Evolutionary conservation across 257 asterid genomes (phyloP).

Genomic region (Craterostigma plantagineum): DNA sequence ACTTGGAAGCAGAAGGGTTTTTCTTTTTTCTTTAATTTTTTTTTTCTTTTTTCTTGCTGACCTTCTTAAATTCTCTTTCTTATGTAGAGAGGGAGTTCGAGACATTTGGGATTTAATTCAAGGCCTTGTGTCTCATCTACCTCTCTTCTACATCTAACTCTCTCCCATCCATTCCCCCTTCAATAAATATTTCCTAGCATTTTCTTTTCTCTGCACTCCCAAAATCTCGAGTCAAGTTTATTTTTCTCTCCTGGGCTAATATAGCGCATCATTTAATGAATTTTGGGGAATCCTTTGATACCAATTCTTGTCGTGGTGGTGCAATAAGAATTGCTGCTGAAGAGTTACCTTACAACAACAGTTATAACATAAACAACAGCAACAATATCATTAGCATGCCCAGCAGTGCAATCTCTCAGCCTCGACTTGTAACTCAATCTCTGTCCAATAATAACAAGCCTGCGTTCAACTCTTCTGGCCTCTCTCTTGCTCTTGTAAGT

Average conservation of each 20-base stretch:
- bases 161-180: not conserved
- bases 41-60: conserved; percentile 3
- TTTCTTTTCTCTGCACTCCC: not conserved
- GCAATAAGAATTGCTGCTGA: conserved; percentile 15
- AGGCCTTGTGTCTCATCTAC: conserved; percentile 34
- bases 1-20: no score
- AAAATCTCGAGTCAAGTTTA: not conserved
- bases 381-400: conserved; percentile 22
- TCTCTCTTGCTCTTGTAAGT: conserved; percentile 79
- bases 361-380: conserved; percentile 3
- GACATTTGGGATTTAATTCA: conserved; percentile 19
- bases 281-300: conserved; percentile 78
- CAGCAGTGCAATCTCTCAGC: conserved; percentile 32
- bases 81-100: conserved; percentile 25
- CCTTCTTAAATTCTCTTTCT: conserved; percentile 25
- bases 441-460: conserved; percentile 27
- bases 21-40: not conserved
- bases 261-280: conserved; percentile 36
- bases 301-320: conserved; percentile 27
- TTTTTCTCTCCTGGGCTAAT: not conserved
- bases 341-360: conserved; percentile 13
- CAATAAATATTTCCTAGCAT: not conserved
- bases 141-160: conserved; percentile 10
- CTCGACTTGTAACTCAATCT: conserved; percentile 37
- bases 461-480: conserved; percentile 66